Conservation (phyloP, 225 moss, liverwort and hornwort species). For the Physcomitrellopsis africana region DNA sequence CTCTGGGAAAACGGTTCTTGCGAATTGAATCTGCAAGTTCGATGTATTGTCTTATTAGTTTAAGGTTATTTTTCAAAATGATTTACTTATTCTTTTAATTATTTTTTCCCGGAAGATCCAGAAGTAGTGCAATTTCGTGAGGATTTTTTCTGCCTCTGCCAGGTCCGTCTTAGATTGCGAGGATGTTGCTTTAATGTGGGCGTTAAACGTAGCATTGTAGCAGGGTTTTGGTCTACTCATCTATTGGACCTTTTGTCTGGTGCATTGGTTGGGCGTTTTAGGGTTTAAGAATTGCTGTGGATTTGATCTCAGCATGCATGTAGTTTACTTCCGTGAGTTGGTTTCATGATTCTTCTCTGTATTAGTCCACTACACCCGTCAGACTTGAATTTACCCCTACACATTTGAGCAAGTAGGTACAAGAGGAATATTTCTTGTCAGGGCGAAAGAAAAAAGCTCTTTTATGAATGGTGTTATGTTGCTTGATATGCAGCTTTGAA, state of each 20-base stretch:
- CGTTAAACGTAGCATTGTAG: not conserved
- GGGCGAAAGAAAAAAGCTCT: no score
- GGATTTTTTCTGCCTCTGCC: not conserved
- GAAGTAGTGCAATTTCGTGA: not conserved
- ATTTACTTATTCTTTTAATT: no score
- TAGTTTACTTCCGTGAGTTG: not conserved
- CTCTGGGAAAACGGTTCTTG: not conserved
- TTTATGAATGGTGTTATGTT: no score
- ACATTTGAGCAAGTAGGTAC: no score
- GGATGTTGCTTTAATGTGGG: not conserved
- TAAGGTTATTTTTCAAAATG: not conserved
- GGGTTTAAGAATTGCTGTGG: no score
- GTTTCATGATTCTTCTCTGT: not conserved
- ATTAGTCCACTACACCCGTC: no score
- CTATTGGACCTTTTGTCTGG: not conserved
- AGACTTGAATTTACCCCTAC: no score
- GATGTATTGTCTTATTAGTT: constrained; percentile 12
- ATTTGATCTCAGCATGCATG: no score
- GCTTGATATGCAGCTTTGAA: constrained; percentile 24
- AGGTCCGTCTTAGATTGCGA: constrained; percentile 4
- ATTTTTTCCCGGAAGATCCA: not conserved
- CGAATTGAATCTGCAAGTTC: not conserved
- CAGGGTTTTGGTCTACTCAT: not conserved
- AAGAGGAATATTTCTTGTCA: no score
- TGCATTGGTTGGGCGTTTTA: not conserved